Base-by-base conservation (phyloP, 164 flowering plant genomes). In the Berberis thunbergii region DNA sequence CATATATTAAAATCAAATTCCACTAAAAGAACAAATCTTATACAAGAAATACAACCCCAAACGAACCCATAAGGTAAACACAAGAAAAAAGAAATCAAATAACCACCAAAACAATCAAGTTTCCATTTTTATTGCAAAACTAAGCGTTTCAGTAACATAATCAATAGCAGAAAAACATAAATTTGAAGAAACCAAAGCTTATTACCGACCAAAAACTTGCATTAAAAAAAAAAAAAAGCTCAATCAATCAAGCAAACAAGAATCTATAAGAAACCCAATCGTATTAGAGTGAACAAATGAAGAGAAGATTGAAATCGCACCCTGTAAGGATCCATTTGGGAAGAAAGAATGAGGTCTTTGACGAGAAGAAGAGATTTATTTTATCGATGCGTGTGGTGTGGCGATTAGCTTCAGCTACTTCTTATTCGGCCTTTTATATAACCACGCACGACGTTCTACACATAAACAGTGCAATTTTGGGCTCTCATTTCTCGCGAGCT, bases 281-380 rank as follows among this genome's bases (percentile, higher is more conserved):
- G 12, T 5, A 50, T 3, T 8, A 50, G 7, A 50, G 12, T 10
- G 7, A n/a, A 50, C 8, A 5, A 9, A 50, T 8, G 11, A 50
- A 9, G 1, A 48, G 42, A 26, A 3, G 8, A n/a, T 45, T 48
- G 26, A 26, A 26, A 26, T 26, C 26, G 26, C 26, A 86, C 92
- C 92, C 79, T 86, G 87, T 81, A 86, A n/a, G 92, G 92, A 81
- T 86, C 92, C 88, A 86, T 86, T 68, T 76, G 50, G 58, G 9
- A 41, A 44, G 63, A 50, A 4, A 49, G 57, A 40, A 10, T 52
- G 12, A 26, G 26, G 54, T 5, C 12, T 10, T 8, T 8, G 54
- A 50, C 2, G 54, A 50, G 1, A 50, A 50, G 54, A 50, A 50
- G 11, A 50, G 54, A 8, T 8, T 3, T 2, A 3, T n/a, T 8